Percentiles rank a stretch among this genome's conserved stretches.
These are phyloP conservation scores for Colletotrichum salicis DNA, from an alignment of 2,329 filamentous ascomycete species.

Conservation along the genomic window DNA sequence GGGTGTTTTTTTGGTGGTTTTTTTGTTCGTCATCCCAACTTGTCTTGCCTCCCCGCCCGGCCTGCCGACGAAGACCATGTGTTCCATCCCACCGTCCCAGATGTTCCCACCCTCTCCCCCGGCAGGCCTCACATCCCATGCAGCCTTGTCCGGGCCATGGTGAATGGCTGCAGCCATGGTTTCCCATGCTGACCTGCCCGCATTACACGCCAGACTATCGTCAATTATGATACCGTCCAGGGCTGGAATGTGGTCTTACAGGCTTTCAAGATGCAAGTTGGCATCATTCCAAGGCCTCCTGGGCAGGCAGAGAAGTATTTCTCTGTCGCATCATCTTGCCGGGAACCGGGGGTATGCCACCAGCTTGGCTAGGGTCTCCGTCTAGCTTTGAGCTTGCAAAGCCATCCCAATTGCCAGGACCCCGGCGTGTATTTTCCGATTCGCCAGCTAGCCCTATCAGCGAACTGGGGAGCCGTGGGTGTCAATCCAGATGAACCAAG, in stretches of 20 bases:
- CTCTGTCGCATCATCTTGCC: constrained; percentile 5
- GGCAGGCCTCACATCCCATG: constrained; percentile 19
- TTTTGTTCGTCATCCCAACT: constrained; percentile 14
- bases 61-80: not conserved
- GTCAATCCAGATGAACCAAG: constrained; percentile 6
- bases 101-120: constrained; percentile 7
- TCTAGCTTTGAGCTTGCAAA: constrained; percentile 33
- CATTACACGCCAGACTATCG: not conserved
- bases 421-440: constrained; percentile 29
- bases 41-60: not conserved
- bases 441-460: constrained; percentile 21
- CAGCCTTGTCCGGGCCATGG: constrained; percentile 19
- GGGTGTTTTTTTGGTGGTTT: not conserved
- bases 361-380: constrained; percentile 27
- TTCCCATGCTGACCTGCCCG: not conserved
- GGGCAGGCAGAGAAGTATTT: not conserved
- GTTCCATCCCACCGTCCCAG: constrained; percentile 6
- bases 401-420: constrained; percentile 27
- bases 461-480: constrained; percentile 9
- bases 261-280: constrained; percentile 16
- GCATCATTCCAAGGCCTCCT: constrained; percentile 33
- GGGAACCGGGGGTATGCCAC: constrained; percentile 16
- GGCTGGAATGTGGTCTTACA: constrained; percentile 7
- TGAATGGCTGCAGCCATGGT: not conserved
- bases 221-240: not conserved